These are phyloP conservation scores for Sugiyamaella paludigena DNA, from an alignment of 1,139 yeast species.

Conservation along the genomic window DNA sequence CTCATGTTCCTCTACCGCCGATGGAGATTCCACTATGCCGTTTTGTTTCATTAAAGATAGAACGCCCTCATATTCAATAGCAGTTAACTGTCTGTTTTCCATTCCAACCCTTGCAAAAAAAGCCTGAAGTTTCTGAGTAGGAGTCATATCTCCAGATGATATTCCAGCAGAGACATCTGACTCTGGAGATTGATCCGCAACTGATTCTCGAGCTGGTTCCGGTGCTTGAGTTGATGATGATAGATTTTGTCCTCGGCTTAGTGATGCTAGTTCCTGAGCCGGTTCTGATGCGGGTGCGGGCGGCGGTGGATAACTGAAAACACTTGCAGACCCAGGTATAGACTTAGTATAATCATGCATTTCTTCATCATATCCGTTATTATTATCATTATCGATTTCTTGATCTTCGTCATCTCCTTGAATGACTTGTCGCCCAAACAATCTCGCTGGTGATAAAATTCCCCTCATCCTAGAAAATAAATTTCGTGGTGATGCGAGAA, in stretches of 20 bases:
- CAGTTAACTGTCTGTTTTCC: conserved; percentile 66
- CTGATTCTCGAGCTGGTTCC: not conserved
- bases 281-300: conserved; percentile 17
- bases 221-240: too few relatives aligned
- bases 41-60: conserved; percentile 47
- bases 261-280: too few relatives aligned
- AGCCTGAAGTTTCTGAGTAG: conserved; percentile 62
- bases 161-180: conserved; percentile 11
- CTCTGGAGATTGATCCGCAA: not conserved
- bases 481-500: conserved; percentile 18
- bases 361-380: conserved; percentile 3
- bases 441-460: conserved; percentile 22
- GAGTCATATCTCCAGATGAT: conserved; percentile 27
- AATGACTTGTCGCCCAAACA: conserved; percentile 1
- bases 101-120: conserved; percentile 79
- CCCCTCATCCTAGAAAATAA: conserved; percentile 25
- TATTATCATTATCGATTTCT: not conserved
- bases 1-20: too few relatives aligned
- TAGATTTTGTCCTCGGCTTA: too few relatives aligned
- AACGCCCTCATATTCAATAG: conserved; percentile 83
- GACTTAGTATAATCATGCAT: not conserved
- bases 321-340: not conserved
- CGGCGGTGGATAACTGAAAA: conserved; percentile 24
- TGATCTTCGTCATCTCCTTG: not conserved
- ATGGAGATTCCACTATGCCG: not conserved